Evolutionary conservation across 108 stramenopile species (phyloP), one percentile per base, ranked within the genome.

Genomic region (Conticribra weissflogii): DNA sequence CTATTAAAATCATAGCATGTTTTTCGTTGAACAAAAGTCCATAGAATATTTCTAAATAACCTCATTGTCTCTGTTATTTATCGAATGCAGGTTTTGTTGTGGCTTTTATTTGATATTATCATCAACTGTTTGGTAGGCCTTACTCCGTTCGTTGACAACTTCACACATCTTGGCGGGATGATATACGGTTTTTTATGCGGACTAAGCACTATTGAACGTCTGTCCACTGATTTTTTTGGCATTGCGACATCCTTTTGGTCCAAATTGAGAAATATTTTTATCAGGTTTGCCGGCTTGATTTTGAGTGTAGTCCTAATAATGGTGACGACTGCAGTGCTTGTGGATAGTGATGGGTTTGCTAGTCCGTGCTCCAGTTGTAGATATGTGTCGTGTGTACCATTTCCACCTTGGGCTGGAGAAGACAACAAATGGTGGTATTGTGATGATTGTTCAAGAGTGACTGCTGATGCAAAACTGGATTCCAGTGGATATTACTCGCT

Each of bases 141-240:
- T 0, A 90, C 92, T 16, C 95, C 92, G 9, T 92, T 87, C 81
- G 84, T 96, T 17, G 96, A 97, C 76, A 97, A 97, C 73, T 97
- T 92, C 72, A 87, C 87, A 21, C 81, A 87, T 63, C 54, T 96
- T 31, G 96, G 96, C 25, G 95, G 95, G 19, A 81, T 96, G 69
- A 46, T 89, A 1, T 93, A 88, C 69, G 96, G 96, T 0, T 83
- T 95, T 49, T 66, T 82, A 22, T 90, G 89, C 56, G 93, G 93
- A 12, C 74, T 87, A 5, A 85, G 87, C 25, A 87, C 88, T 3
- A 90, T 95, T 36, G 84, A 90, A 61, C 81, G 83, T 1, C 82
- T 92, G 8, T 82, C 89, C 8, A 71, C 79, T 12, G 79, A 79
- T 32, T 92, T 95, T 58, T 95, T 94, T 67, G 87, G 87, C 9